These are phyloP conservation scores for Tolypocladium amazonense DNA, from an alignment of 2,329 filamentous ascomycete species.

Conservation along the genomic window DNA sequence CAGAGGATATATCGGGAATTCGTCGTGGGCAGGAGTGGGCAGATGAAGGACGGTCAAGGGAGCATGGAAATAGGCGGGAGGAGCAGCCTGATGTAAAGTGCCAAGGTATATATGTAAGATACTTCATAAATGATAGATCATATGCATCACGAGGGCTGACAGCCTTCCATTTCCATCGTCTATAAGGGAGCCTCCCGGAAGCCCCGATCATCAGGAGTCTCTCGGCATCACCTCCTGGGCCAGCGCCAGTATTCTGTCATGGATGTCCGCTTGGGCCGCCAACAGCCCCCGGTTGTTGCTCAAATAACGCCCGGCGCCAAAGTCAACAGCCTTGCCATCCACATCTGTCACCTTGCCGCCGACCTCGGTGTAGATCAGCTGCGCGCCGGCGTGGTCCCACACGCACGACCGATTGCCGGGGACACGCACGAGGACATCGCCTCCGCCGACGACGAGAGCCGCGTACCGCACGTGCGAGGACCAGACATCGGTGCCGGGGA, in stretches of 20 bases:
- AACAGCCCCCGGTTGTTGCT: conserved; percentile 22
- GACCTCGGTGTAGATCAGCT: conserved; percentile 44
- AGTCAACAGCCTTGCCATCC: conserved; percentile 23
- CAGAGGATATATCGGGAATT: conserved; percentile 85
- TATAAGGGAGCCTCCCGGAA: neutral
- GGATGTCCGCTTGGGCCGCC: conserved; percentile 33
- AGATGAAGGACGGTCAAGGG: conserved; percentile 89
- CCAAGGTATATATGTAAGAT: conserved; percentile 1
- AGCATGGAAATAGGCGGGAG: conserved; percentile 86
- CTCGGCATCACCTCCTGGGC: conserved; percentile 8
- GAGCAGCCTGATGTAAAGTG: conserved; percentile 77
- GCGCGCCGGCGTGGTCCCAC: conserved; percentile 48
- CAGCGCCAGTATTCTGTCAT: conserved; percentile 26
- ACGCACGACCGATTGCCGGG: conserved; percentile 18
- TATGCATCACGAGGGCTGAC: neutral
- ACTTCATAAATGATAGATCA: neutral
- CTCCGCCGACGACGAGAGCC: conserved; percentile 24
- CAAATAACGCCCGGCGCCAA: conserved; percentile 22
- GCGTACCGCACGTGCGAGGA: conserved; percentile 29
- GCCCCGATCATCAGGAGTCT: neutral
- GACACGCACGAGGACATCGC: conserved; percentile 22
- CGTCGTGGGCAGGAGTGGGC: conserved; percentile 81
- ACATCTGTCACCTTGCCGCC: conserved; percentile 43
- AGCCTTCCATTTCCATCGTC: neutral
- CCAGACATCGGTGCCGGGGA: conserved; percentile 27